These are phyloP conservation scores for Tephrocybe rancida DNA, from an alignment of 768 basidiomycete genomes.

Conservation along the genomic window DNA sequence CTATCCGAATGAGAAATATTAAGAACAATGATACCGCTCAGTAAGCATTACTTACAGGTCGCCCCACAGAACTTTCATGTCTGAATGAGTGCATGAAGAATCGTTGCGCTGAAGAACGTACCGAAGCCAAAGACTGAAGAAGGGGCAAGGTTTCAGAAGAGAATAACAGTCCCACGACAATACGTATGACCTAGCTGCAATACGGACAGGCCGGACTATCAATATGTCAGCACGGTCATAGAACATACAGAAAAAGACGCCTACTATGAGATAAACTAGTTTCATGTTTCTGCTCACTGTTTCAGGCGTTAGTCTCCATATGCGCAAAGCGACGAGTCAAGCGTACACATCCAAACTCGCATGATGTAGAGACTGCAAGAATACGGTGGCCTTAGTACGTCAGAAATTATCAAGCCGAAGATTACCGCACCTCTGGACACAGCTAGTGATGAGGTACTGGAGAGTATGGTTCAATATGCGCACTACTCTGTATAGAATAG, in stretches of 20 bases:
- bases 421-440: slow-evolving; percentile 10
- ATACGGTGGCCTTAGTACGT: too few species aligned
- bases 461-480: background rate
- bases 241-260: background rate
- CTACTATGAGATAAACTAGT: slow-evolving; percentile 7
- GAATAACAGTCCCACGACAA: too few species aligned
- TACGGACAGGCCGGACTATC: slow-evolving; percentile 3
- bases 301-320: background rate
- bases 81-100: background rate
- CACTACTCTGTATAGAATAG: background rate
- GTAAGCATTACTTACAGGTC: slow-evolving; percentile 6
- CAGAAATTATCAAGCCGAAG: background rate
- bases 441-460: slow-evolving; percentile 12
- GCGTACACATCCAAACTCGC: slow-evolving; percentile 12
- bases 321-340: background rate
- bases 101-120: background rate
- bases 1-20: background rate
- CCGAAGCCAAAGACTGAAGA: slow-evolving; percentile 9
- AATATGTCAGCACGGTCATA: background rate
- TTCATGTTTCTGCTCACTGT: slow-evolving; percentile 11
- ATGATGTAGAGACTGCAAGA: slow-evolving; percentile 8
- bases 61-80: slow-evolving; percentile 15
- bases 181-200: slow-evolving; percentile 15
- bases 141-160: too few species aligned
- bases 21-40: background rate